Evolutionary conservation across 495 filamentous ascomycete species (phyloP).

Genomic region (Aspergillus hancockii): DNA sequence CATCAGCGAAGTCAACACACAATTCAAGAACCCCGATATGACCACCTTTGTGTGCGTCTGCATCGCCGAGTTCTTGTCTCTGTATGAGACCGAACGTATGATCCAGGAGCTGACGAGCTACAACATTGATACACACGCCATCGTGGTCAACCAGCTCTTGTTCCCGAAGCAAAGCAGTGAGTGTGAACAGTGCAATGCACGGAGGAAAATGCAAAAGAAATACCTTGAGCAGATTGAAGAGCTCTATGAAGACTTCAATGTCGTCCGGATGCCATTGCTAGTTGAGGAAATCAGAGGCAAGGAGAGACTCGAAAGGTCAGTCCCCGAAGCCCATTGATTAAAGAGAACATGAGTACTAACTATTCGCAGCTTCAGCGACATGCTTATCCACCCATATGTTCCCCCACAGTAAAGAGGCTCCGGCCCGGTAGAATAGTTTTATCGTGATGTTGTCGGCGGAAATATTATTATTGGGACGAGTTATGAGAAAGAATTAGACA

Average conservation of each 20-base stretch:
- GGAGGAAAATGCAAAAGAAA: conserved; percentile 99
- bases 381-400: conserved; percentile 83
- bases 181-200: conserved; percentile 94
- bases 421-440: conserved; percentile 20
- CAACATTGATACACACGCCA: conserved; percentile 92
- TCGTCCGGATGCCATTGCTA: conserved; percentile 94
- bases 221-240: conserved; percentile 99
- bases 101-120: conserved; percentile 96
- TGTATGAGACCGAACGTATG: conserved; percentile 99
- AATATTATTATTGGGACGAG: conserved; percentile 35
- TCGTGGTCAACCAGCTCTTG: conserved; percentile 97
- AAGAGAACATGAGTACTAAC: conserved; percentile 18
- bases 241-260: conserved; percentile 98
- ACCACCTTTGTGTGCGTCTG: conserved; percentile 99
- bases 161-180: conserved; percentile 84
- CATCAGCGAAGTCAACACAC: conserved; percentile 92
- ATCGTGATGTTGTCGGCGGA: conserved; percentile 8
- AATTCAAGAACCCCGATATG: conserved; percentile 95
- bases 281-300: conserved; percentile 95
- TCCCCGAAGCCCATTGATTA: conserved; percentile 11
- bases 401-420: conserved; percentile 61
- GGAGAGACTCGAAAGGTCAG: conserved; percentile 82
- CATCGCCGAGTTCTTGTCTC: conserved; percentile 94
- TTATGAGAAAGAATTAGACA: conserved; percentile 51
- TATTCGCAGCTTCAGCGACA: conserved; percentile 72